Conservation (phyloP, 2,329 filamentous ascomycete species). For the Trichoderma sp. region DNA sequence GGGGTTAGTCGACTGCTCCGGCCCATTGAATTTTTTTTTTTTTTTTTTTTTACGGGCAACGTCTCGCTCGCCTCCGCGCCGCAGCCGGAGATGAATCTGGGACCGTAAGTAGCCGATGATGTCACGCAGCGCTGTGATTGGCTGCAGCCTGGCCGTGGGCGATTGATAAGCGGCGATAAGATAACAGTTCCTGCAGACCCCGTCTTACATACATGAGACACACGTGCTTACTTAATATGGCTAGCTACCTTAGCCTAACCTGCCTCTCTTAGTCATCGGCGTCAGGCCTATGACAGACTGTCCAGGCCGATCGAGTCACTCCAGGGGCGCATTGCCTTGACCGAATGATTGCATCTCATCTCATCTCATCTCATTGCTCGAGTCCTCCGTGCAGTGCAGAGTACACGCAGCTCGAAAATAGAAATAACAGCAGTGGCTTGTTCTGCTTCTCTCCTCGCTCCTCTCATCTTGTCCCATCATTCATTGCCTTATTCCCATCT, state of each 20-base stretch:
- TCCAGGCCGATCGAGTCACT: slow-evolving; percentile 13
- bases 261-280: slow-evolving; percentile 5
- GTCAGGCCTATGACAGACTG: not conserved
- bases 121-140: slow-evolving; percentile 16
- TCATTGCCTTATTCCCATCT: not conserved
- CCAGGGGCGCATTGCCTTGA: slow-evolving; percentile 1
- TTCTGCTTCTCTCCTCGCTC: not conserved
- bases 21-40: not conserved
- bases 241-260: not conserved
- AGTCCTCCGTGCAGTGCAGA: not conserved
- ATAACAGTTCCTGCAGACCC: slow-evolving; percentile 2
- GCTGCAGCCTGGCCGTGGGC: not conserved
- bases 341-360: slow-evolving; percentile 3
- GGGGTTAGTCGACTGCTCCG: not conserved
- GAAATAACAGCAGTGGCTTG: not conserved
- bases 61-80: slow-evolving; percentile 4
- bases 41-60: not conserved
- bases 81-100: slow-evolving; percentile 17
- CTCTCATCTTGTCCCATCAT: not conserved
- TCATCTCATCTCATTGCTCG: not conserved
- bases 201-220: not conserved
- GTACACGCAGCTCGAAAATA: not conserved
- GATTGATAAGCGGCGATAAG: slow-evolving; percentile 18
- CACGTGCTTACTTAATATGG: no score
- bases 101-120: slow-evolving; percentile 19